Conservation (phyloP, 164 flowering plant species). For the Cinnamomum chago region DNA sequence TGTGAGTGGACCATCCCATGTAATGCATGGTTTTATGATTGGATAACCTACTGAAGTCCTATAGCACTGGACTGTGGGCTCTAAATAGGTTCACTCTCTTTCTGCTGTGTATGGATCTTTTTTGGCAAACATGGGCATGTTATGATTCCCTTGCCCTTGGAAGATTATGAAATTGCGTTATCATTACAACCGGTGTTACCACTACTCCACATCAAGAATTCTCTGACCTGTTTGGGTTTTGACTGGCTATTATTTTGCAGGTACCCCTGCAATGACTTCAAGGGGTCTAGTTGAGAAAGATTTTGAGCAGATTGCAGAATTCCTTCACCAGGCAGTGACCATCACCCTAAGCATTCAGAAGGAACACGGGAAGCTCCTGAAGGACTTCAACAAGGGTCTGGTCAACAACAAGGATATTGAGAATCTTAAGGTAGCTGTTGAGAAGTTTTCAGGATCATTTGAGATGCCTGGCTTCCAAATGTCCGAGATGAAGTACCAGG, state of each 20-base stretch:
- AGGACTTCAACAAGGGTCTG: slow-evolving; percentile 99
- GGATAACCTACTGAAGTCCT: background rate
- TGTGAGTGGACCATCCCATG: background rate
- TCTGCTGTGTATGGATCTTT: too few species aligned
- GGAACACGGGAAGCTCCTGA: slow-evolving; percentile 86
- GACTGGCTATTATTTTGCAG: slow-evolving; percentile 30
- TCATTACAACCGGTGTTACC: too few species aligned
- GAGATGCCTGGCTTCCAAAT: slow-evolving; percentile 96
- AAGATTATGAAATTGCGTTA: too few species aligned
- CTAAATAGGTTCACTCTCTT: too few species aligned
- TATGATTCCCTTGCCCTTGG: too few species aligned
- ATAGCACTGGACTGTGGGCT: background rate
- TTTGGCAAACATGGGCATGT: too few species aligned
- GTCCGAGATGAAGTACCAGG: slow-evolving; percentile 93
- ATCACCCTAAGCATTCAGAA: slow-evolving; percentile 78
- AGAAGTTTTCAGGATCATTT: slow-evolving; percentile 78
- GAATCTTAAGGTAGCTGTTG: slow-evolving; percentile 82
- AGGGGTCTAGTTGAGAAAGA: slow-evolving; percentile 98
- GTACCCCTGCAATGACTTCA: slow-evolving; percentile 99
- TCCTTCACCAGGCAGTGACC: slow-evolving; percentile 87
- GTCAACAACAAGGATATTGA: slow-evolving; percentile 93
- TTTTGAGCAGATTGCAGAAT: slow-evolving; percentile 95
- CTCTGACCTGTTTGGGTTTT: background rate
- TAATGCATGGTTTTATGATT: too few species aligned
- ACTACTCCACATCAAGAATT: too few species aligned